Percentiles rank a stretch among this genome's conserved stretches.
These are phyloP conservation scores for Aegilops bicornis DNA, from an alignment of 176 grass and related monocot species.

Conservation along the genomic window DNA sequence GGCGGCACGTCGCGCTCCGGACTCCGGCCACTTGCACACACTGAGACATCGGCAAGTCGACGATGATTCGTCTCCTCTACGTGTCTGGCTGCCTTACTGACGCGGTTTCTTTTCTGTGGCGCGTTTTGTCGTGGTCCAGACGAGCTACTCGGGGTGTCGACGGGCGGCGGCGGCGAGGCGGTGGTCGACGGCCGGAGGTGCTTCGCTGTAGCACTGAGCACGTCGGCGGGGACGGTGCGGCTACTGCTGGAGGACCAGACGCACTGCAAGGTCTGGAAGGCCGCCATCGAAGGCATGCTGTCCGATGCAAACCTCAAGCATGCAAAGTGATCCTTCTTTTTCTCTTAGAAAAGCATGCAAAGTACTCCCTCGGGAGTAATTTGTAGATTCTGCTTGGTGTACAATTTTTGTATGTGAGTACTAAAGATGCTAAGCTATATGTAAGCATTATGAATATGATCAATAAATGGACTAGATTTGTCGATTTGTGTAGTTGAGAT, in stretches of 20 bases:
- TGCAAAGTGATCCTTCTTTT: not conserved
- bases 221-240: slow-evolving; percentile 49
- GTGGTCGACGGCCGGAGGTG: slow-evolving; percentile 39
- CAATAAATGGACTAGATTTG: not conserved
- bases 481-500: too few species aligned
- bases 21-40: not conserved
- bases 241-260: slow-evolving; percentile 70
- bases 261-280: slow-evolving; percentile 75
- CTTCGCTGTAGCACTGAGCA: slow-evolving; percentile 52
- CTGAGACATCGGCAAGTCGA: not conserved
- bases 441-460: not conserved
- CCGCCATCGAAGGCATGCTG: slow-evolving; percentile 56
- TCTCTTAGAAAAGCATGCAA: not conserved
- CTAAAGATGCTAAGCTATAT: not conserved
- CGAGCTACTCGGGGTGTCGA: slow-evolving; percentile 35
- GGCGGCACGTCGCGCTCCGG: not conserved
- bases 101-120: not conserved
- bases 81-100: not conserved
- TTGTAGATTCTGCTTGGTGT: not conserved
- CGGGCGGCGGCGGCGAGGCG: slow-evolving; percentile 24
- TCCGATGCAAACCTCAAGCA: slow-evolving; percentile 39
- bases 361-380: too few species aligned
- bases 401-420: not conserved
- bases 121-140: slow-evolving; percentile 49
- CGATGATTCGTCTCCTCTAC: not conserved